These are phyloP conservation scores for Candida sp. DNA, from an alignment of 1,139 yeast species.

Conservation along the genomic window DNA sequence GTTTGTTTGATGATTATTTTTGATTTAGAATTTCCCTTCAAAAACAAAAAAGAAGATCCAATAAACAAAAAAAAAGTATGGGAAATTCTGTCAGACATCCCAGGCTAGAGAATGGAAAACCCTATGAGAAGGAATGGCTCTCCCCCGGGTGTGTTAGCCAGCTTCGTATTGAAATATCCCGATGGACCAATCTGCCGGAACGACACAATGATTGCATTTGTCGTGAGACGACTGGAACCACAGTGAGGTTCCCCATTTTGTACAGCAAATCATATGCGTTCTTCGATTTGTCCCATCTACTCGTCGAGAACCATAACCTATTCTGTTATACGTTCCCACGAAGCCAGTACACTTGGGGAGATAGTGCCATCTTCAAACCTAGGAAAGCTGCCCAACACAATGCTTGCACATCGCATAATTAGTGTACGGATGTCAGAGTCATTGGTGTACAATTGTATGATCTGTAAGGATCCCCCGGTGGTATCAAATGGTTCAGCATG, in stretches of 20 bases:
- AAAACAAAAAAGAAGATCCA: slow-evolving; percentile 4
- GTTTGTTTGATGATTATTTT: slow-evolving; percentile 4
- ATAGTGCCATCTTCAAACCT: background rate
- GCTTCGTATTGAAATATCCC: background rate
- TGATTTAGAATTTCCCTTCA: slow-evolving; percentile 3
- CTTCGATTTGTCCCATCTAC: slow-evolving; percentile 1
- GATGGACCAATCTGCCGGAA: slow-evolving; percentile 4
- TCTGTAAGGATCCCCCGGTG: background rate
- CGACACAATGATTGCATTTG: slow-evolving; percentile 2
- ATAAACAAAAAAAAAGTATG: slow-evolving; percentile 6
- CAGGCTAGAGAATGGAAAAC: background rate
- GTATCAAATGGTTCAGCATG: slow-evolving; percentile 1
- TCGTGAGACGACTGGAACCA: background rate
- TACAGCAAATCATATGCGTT: slow-evolving; percentile 1
- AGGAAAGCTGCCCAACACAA: background rate
- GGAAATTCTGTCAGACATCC: slow-evolving; percentile 1
- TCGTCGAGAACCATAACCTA: background rate
- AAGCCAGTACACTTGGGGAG: background rate
- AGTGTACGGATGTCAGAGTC: background rate
- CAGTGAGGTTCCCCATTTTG: background rate
- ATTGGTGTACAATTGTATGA: background rate
- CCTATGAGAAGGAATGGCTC: background rate
- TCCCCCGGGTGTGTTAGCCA: background rate
- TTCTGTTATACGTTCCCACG: background rate
- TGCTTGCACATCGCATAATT: background rate